phyloP scores from a whole-genome alignment of 169 alveolate genomes.

The Ichthyophthirius multifiliis region DNA sequence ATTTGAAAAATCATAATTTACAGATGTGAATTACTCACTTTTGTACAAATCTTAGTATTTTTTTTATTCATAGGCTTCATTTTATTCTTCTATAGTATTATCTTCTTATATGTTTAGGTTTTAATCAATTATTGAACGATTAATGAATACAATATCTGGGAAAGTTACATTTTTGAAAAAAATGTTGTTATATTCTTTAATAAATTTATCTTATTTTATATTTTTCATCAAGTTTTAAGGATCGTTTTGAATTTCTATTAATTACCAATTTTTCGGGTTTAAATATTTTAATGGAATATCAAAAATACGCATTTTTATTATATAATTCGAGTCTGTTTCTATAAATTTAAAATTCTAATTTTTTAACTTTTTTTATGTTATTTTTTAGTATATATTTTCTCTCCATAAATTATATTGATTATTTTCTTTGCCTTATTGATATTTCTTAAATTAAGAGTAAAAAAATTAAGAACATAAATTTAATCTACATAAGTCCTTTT shows the following conservation, averaged over 20 bases:
- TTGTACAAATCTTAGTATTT: conserved; percentile 19
- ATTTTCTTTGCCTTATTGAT: background rate
- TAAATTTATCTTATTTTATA: conserved; percentile 8
- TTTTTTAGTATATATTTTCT: background rate
- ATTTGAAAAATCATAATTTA: conserved; percentile 17
- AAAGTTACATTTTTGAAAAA: background rate
- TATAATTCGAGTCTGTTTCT: background rate
- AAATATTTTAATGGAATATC: conserved; percentile 5
- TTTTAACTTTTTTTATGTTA: background rate
- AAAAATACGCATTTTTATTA: background rate
- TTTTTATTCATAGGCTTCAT: conserved; percentile 7
- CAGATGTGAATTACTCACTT: background rate
- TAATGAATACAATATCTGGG: background rate
- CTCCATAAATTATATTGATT: background rate
- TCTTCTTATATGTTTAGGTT: background rate
- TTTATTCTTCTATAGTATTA: background rate
- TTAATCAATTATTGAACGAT: conserved; percentile 24
- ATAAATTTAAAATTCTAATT: background rate
- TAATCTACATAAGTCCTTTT: too few relatives aligned
- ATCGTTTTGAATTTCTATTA: background rate
- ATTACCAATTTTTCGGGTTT: background rate
- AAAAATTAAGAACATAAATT: too few relatives aligned
- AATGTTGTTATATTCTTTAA: background rate
- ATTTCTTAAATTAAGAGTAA: too few relatives aligned
- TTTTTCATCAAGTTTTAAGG: background rate